A percentile compares a stretch with the other conserved stretches of the same genome.
Conservation (phyloP, 2,329 filamentous ascomycete species). For the Colletotrichum chrysophilum region DNA sequence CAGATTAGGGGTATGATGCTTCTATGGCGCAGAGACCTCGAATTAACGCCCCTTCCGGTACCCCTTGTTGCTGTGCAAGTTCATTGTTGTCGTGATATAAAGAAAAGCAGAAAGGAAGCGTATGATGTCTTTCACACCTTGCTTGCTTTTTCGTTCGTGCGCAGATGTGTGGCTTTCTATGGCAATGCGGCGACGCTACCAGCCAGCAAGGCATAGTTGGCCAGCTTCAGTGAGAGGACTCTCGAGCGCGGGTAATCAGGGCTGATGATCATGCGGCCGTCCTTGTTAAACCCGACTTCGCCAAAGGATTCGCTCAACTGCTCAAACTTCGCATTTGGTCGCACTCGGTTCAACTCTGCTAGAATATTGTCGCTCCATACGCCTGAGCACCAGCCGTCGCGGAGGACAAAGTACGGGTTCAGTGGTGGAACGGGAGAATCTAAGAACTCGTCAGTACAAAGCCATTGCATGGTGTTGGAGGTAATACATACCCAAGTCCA, state of each 20-base stretch:
- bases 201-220: slow-evolving; percentile 59
- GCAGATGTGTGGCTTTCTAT: background rate
- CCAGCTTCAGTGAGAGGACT: slow-evolving; percentile 60
- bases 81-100: slow-evolving; percentile 16
- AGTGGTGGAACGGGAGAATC: slow-evolving; percentile 74
- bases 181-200: slow-evolving; percentile 17
- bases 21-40: slow-evolving; percentile 13
- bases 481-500: slow-evolving; percentile 65
- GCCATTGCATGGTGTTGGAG: background rate
- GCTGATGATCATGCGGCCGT: slow-evolving; percentile 61
- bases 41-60: slow-evolving; percentile 12
- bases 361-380: slow-evolving; percentile 76
- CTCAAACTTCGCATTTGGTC: slow-evolving; percentile 64
- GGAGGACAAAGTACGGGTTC: slow-evolving; percentile 75
- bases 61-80: slow-evolving; percentile 17
- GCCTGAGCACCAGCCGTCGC: slow-evolving; percentile 66
- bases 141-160: background rate
- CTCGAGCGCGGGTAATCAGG: slow-evolving; percentile 59
- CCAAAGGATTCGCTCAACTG: slow-evolving; percentile 70
- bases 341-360: slow-evolving; percentile 60
- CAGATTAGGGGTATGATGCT: slow-evolving; percentile 22
- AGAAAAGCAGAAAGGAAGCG: background rate
- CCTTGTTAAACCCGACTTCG: slow-evolving; percentile 62
- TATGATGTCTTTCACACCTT: background rate
- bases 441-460: slow-evolving; percentile 34